Base-by-base conservation (phyloP, 495 filamentous ascomycete species). In the Penicillium pulvis region DNA sequence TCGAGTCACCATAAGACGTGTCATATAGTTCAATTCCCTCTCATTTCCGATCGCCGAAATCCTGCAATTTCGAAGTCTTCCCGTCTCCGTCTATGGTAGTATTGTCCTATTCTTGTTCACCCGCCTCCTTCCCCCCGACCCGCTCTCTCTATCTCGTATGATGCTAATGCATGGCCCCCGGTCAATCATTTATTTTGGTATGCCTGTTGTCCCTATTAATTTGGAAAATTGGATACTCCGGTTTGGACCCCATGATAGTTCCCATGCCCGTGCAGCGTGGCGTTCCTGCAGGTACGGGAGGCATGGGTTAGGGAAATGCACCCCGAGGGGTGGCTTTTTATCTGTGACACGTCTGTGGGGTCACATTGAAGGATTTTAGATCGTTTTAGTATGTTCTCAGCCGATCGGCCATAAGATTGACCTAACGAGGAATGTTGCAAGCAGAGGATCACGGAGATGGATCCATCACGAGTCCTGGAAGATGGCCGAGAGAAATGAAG, bases 311-410 rank as follows among this genome's bases (percentile, higher is more conserved):
- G 30, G 30, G 60, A 63, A 59, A 56, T 54, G 48, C 47, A 41
- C 42, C 52, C 55, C 58, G 49, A 61, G 53, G 47, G 39, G 23
- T 26, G n/a, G n/a, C n/a, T 23, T 1, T 63, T 51, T 61, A 59
- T 53, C 48, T 66, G 50, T 51, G 33, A 58, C 56, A 28, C 53
- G 24, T 57, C 17, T 16, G 57, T 56, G 54, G 58, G 58, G 62
- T 65, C 55, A 23, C 45, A 61, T 61, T 26, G 58, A 58, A 56
- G 58, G 45, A 50, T 56, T 49, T 35, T 53, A 53, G 53, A 56
- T 52, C 52, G 19, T 8, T 19, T 44, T 24, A 44, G 52, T 39
- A 1, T 14, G 12, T 6, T 0, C 20, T 39, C 39, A 20, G 35
- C 26, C 31, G 55, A 46, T 58, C 49, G 30, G 30, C 41, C 36